A percentile compares a stretch with the other conserved stretches of the same genome.
These are phyloP conservation scores for Coniochaeta sp. DNA, from an alignment of 2,329 filamentous ascomycete species.

Conservation along the genomic window DNA sequence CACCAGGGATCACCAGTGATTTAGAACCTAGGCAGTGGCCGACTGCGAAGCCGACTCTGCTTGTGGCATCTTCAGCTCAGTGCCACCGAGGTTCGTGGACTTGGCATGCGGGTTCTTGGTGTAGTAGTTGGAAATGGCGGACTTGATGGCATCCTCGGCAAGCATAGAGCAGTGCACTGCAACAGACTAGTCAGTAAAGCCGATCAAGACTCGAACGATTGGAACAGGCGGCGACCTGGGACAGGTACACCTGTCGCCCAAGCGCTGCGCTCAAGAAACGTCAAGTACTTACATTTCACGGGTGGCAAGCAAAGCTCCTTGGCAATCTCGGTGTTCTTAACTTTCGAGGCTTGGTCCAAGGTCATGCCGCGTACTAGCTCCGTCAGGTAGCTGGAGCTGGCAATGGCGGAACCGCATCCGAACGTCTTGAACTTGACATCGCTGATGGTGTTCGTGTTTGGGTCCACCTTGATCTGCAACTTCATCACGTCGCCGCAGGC, in stretches of 20 bases:
- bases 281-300: slow-evolving; percentile 62
- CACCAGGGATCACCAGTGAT: no score
- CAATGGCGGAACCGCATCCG: slow-evolving; percentile 75
- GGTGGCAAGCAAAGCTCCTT: slow-evolving; percentile 88
- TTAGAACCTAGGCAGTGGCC: neutral
- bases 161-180: slow-evolving; percentile 87
- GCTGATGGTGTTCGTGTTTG: slow-evolving; percentile 76
- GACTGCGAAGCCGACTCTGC: neutral
- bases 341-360: slow-evolving; percentile 82
- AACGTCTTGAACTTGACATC: slow-evolving; percentile 99
- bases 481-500: slow-evolving; percentile 93
- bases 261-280: slow-evolving; percentile 40
- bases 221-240: slow-evolving; percentile 64
- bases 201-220: slow-evolving; percentile 59
- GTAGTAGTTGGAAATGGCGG: slow-evolving; percentile 85
- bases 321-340: slow-evolving; percentile 96
- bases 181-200: slow-evolving; percentile 45
- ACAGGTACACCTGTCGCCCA: slow-evolving; percentile 29
- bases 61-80: slow-evolving; percentile 50
- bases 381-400: slow-evolving; percentile 88
- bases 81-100: slow-evolving; percentile 70
- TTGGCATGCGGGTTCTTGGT: slow-evolving; percentile 77
- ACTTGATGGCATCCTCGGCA: slow-evolving; percentile 88
- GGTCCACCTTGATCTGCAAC: slow-evolving; percentile 87
- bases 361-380: slow-evolving; percentile 95